Conservation (phyloP, 2,329 filamentous ascomycete genomes). For the Botrytis fabae region DNA sequence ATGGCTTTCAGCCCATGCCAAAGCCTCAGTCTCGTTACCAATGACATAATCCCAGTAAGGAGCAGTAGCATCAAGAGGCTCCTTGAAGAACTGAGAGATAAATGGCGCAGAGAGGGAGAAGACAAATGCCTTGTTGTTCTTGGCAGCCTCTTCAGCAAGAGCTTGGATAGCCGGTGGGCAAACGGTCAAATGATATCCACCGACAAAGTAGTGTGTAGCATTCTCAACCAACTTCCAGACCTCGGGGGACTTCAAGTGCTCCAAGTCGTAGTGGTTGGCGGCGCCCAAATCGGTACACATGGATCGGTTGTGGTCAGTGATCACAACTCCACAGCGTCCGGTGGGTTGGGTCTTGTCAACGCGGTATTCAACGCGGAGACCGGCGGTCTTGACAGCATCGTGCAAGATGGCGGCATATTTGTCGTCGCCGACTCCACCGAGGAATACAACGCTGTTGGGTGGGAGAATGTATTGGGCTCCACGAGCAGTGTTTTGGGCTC, state of each 20-base stretch:
- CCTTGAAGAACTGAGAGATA: constrained; percentile 97
- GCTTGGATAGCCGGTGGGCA: constrained; percentile 88
- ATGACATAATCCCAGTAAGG: constrained; percentile 96
- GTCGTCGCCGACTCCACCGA: constrained; percentile 92
- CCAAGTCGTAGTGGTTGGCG: constrained; percentile 94
- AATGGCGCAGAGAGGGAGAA: constrained; percentile 94
- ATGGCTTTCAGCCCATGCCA: constrained; percentile 82
- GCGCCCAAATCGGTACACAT: constrained; percentile 94
- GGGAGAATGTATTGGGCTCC: constrained; percentile 96
- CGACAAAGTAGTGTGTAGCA: constrained; percentile 87
- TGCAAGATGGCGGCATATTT: constrained; percentile 89
- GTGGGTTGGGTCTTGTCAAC: constrained; percentile 82
- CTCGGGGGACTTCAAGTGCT: constrained; percentile 86
- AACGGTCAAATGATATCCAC: constrained; percentile 97
- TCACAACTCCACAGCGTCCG: constrained; percentile 92
- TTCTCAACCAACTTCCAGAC: constrained; percentile 91
- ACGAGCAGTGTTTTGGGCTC: constrained; percentile 95
- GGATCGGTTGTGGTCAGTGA: constrained; percentile 93
- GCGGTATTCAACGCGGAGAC: constrained; percentile 91
- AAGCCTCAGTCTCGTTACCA: constrained; percentile 94
- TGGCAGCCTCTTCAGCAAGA: constrained; percentile 84
- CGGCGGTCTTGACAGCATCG: constrained; percentile 82
- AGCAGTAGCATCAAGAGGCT: constrained; percentile 79
- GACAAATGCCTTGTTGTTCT: constrained; percentile 86
- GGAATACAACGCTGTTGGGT: constrained; percentile 84